A percentile compares a stretch with the other conserved stretches of the same genome.
phyloP scores from a whole-genome alignment of 176 grass and related monocot genomes.

The Oropetium thomaeum region DNA sequence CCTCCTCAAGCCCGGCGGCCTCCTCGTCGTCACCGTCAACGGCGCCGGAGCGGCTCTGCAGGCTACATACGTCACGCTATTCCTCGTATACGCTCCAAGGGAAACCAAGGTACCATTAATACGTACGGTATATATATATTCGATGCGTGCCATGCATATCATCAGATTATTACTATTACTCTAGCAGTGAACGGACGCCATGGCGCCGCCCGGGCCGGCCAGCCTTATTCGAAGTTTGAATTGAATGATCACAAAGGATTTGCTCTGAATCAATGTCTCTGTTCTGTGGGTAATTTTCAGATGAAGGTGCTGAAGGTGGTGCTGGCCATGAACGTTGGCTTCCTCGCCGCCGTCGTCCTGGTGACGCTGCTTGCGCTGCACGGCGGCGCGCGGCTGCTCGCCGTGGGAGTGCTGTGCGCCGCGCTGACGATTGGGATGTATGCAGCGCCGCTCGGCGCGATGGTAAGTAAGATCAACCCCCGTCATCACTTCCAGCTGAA shows the following conservation, averaged over 20 bases:
- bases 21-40: constrained; percentile 84
- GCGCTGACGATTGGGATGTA: constrained; percentile 69
- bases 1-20: constrained; percentile 57
- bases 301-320: constrained; percentile 55
- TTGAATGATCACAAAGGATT: neutral
- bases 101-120: constrained; percentile 43
- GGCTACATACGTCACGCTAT: constrained; percentile 62
- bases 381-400: constrained; percentile 41
- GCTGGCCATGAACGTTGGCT: constrained; percentile 43
- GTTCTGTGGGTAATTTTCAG: constrained; percentile 13
- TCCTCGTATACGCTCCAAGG: constrained; percentile 53
- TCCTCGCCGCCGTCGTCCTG: constrained; percentile 46
- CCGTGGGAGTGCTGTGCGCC: constrained; percentile 52
- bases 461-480: constrained; percentile 46
- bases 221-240: too few relatives aligned
- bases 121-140: too few relatives aligned
- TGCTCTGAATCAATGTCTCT: neutral
- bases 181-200: neutral
- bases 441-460: constrained; percentile 53
- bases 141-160: too few relatives aligned
- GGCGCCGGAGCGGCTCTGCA: constrained; percentile 47
- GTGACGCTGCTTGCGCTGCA: constrained; percentile 37
- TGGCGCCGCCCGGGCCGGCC: neutral
- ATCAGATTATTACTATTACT: too few relatives aligned
- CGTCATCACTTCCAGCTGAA: neutral